Conservation (phyloP, 257 asterid genomes). For the Anisodus tanguticus region DNA sequence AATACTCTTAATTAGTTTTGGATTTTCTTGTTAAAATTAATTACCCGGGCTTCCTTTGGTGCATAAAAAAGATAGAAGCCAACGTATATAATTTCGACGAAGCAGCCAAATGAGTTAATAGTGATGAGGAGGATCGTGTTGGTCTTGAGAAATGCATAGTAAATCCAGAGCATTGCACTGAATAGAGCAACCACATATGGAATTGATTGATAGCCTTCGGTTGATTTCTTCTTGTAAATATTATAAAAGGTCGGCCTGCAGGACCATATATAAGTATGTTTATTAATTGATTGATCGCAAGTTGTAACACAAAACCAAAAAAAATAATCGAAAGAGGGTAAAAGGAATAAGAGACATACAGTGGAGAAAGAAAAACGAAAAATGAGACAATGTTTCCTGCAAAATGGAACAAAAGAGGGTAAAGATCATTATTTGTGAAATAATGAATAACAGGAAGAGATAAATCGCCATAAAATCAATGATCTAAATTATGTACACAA, state of each 20-base stretch:
- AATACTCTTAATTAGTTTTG: too few species aligned
- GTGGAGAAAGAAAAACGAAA: conserved; percentile 52
- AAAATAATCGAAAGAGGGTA: neutral
- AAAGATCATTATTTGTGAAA: neutral
- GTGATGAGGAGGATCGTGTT: conserved; percentile 58
- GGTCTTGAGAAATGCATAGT: conserved; percentile 51
- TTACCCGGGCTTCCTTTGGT: conserved; percentile 49
- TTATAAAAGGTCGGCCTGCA: conserved; percentile 53
- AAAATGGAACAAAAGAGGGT: neutral
- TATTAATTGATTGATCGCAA: neutral
- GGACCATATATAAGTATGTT: neutral
- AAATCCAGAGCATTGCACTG: conserved; percentile 57
- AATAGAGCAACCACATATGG: conserved; percentile 53
- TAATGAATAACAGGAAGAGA: neutral
- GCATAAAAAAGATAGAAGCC: conserved; percentile 50
- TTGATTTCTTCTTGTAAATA: conserved; percentile 51
- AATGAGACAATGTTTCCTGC: conserved; percentile 53
- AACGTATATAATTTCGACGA: conserved; percentile 48
- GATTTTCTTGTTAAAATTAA: too few species aligned
- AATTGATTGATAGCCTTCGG: conserved; percentile 46
- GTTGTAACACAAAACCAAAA: neutral
- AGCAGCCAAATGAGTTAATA: conserved; percentile 52
- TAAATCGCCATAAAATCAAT: neutral
- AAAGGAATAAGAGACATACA: conserved; percentile 37
- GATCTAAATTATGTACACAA: neutral